These are phyloP conservation scores for Paxillus involutus DNA, from an alignment of 768 basidiomycete genomes.

Conservation along the genomic window DNA sequence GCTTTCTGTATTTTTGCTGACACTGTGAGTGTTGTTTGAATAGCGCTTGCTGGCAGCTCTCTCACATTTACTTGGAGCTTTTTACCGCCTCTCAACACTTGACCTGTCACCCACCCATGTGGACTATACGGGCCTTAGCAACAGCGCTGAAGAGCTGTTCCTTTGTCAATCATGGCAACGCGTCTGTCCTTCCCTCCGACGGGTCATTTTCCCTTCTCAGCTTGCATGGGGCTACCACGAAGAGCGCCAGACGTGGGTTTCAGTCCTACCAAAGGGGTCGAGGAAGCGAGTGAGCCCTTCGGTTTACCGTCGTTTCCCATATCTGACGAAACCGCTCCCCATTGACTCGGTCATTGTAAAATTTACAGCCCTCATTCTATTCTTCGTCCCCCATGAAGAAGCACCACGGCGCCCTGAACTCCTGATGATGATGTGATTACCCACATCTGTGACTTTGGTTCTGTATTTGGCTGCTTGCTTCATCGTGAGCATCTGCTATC, in stretches of 20 bases:
- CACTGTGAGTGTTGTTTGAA: constrained; percentile 3
- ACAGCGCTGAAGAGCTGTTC: constrained; percentile 45
- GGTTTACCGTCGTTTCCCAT: background rate
- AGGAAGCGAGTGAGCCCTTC: background rate
- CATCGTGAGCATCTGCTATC: too few relatives aligned
- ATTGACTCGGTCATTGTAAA: background rate
- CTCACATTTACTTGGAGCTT: constrained; percentile 54
- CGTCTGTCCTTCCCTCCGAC: constrained; percentile 52
- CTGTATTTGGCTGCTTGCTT: too few relatives aligned
- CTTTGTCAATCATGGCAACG: constrained; percentile 55
- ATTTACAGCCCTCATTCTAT: constrained; percentile 3
- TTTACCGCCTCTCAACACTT: constrained; percentile 48
- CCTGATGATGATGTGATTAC: background rate
- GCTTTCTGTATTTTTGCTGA: background rate
- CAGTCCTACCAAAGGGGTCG: constrained; percentile 2
- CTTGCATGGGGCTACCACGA: constrained; percentile 47
- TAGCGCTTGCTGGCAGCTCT: constrained; percentile 61
- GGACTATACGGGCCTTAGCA: constrained; percentile 37
- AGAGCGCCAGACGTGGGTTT: constrained; percentile 34
- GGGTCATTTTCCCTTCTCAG: constrained; percentile 56
- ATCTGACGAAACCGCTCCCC: background rate
- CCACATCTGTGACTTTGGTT: too few relatives aligned
- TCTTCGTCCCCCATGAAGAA: background rate
- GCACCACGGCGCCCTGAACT: background rate
- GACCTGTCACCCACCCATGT: constrained; percentile 63